Evolutionary conservation across 2,329 filamentous ascomycete genomes (phyloP), one percentile per base, ranked within the genome.

Genomic region (Diaporthe citriasiana): DNA sequence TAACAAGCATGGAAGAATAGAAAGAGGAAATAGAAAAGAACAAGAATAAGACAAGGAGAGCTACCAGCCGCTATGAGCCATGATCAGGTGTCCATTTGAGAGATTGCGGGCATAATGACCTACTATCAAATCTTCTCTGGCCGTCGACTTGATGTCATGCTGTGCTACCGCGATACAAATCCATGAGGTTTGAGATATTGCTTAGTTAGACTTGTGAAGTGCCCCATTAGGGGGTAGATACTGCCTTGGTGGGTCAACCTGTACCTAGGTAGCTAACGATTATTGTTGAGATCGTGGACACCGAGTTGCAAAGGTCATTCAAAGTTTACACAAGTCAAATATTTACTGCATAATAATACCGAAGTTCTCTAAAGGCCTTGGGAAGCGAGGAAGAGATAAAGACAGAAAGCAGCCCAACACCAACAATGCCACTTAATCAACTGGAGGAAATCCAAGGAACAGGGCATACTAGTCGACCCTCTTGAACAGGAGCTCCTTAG

Each of bases 401-500:
- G 42, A 38, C 8, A 38, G n/a, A 13, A 68, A 53, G n/a, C n/a
- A 68, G 9, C 63, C 63, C 45, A 68, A 40, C 63, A 53, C 45
- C 45, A 47, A 3, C 45, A 17, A 22, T 53, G 63, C n/a, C 22
- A 38, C 35, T 13, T n/a, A 27, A 15, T 13, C 13, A 27, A 13
- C 1, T 6, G 15, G 3, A 45, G 17, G 10, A n/a, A 27, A 22
- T 30, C 12, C 12, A 7, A 10, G 15, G 19, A 33, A 33, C 10
- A n/a, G 22, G 9, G 10, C 12, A 10, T 17, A 17, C 50, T 75
- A 75, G 27, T 51, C 72, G 19, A 76, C 59, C 50, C 56, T 74
- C 76, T 75, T 80, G 74, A 80, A 79, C 56, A 79, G 35, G 2
- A 80, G 30, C 47, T 76, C 59, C 74, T 76, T 80, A 2, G 73